Percentiles rank a stretch among this genome's conserved stretches.
These are phyloP conservation scores for Plantago elongata DNA, from an alignment of 257 asterid species.

Conservation along the genomic window DNA sequence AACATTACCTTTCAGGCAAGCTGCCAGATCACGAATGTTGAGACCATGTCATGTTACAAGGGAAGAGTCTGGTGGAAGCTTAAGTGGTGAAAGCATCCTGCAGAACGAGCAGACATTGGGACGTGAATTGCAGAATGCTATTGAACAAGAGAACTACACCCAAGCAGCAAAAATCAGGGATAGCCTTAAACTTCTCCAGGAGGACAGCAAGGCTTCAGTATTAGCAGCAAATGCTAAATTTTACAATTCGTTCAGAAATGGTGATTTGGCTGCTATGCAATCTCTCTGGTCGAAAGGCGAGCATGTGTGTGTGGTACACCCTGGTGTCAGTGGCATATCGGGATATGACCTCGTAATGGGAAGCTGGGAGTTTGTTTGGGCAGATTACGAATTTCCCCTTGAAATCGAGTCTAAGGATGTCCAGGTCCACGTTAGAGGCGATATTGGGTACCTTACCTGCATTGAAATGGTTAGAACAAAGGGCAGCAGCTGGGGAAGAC, in stretches of 20 bases:
- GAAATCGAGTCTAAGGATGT: conserved; percentile 79
- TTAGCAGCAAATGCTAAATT: conserved; percentile 81
- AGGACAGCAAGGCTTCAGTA: conserved; percentile 76
- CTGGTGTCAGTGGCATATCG: conserved; percentile 93
- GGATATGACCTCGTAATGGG: conserved; percentile 97
- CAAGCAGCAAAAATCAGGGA: conserved; percentile 92
- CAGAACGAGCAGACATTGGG: conserved; percentile 62
- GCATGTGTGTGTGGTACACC: conserved; percentile 86
- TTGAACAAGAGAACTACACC: conserved; percentile 75
- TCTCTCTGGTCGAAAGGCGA: conserved; percentile 80
- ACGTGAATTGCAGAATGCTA: conserved; percentile 67
- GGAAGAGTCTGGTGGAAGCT: conserved; percentile 69
- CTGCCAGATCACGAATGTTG: conserved; percentile 37
- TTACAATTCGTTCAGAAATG: conserved; percentile 72
- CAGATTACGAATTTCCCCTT: conserved; percentile 87
- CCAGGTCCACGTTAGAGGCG: conserved; percentile 77
- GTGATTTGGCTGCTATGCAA: conserved; percentile 82
- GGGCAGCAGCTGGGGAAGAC: conserved; percentile 94
- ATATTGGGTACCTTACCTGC: conserved; percentile 75
- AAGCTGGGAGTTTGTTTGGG: conserved; percentile 99
- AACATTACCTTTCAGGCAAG: conserved; percentile 42
- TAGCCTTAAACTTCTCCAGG: conserved; percentile 75
- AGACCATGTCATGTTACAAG: conserved; percentile 50
- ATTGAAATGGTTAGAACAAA: conserved; percentile 85
- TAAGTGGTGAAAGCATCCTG: conserved; percentile 81